Percentiles rank a stretch among this genome's conserved stretches.
These are phyloP conservation scores for Diatrype stigma DNA, from an alignment of 2,329 filamentous ascomycete genomes.

Conservation along the genomic window DNA sequence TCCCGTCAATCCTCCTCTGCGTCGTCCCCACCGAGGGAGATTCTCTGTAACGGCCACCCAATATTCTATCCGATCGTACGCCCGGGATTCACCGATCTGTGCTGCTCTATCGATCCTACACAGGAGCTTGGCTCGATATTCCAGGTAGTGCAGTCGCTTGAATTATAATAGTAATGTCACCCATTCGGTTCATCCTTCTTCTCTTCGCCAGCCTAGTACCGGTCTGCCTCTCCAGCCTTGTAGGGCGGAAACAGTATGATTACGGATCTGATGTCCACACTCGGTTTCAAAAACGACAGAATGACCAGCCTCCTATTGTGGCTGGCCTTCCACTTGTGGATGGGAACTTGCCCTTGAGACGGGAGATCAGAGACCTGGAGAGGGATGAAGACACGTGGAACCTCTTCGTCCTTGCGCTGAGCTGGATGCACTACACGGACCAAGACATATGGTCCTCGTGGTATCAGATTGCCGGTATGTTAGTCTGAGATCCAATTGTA, in stretches of 20 bases:
- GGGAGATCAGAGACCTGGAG: slow-evolving; percentile 65
- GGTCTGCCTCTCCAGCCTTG: slow-evolving; percentile 2
- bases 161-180: slow-evolving; percentile 6
- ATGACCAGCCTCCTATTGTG: slow-evolving; percentile 32
- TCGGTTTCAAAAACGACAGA: slow-evolving; percentile 37
- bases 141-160: neutral
- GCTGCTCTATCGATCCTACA: neutral
- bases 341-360: slow-evolving; percentile 44
- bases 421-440: slow-evolving; percentile 64
- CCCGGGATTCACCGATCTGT: neutral
- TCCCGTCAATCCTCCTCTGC: neutral
- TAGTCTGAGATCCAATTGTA: neutral
- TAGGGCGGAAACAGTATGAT: slow-evolving; percentile 35
- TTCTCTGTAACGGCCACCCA: neutral
- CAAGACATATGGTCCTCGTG: slow-evolving; percentile 64
- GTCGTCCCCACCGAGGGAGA: neutral
- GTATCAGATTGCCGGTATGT: slow-evolving; percentile 70
- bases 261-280: slow-evolving; percentile 44
- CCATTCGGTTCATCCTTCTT: slow-evolving; percentile 4
- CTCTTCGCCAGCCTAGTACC: slow-evolving; percentile 3
- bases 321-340: slow-evolving; percentile 37
- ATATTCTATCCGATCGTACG: neutral
- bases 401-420: slow-evolving; percentile 70
- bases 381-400: slow-evolving; percentile 66
- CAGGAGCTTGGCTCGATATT: neutral